phyloP scores from a whole-genome alignment of 192 early-diverging fungal genomes.

The Linnemannia zychae region DNA sequence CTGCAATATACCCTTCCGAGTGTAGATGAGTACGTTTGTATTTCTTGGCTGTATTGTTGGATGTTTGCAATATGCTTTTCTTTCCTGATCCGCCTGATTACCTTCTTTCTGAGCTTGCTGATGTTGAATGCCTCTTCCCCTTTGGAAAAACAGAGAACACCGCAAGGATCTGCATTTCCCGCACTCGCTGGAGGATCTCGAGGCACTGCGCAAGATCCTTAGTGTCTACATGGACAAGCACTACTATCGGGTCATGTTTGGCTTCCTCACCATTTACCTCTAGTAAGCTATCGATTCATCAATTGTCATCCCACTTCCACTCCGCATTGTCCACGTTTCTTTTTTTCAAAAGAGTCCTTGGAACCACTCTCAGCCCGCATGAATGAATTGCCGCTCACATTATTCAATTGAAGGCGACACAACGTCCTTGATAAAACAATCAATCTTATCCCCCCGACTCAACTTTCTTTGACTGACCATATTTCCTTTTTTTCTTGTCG shows the following conservation, averaged over 20 bases:
- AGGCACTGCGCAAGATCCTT: conserved; percentile 61
- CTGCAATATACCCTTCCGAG: conserved; percentile 49
- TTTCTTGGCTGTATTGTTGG: neutral
- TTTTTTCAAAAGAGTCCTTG: neutral
- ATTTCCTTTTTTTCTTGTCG: neutral
- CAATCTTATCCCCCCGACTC: neutral
- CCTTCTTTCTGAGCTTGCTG: neutral
- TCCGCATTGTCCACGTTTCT: neutral
- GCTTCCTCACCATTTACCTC: conserved; percentile 63
- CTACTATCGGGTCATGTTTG: conserved; percentile 63
- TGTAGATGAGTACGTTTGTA: conserved; percentile 46
- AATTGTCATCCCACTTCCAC: neutral
- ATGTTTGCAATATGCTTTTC: neutral
- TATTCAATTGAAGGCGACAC: neutral
- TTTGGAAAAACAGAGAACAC: conserved; percentile 54
- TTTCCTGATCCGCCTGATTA: conserved; percentile 9
- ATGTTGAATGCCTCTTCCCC: neutral
- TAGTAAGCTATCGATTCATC: conserved; percentile 61
- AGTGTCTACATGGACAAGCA: conserved; percentile 64
- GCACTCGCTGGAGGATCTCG: conserved; percentile 64
- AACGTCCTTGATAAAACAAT: neutral
- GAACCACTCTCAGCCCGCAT: neutral
- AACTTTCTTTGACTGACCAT: neutral
- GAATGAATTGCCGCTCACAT: conserved; percentile 22
- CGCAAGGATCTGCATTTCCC: conserved; percentile 63